A percentile compares a stretch with the other conserved stretches of the same genome.
phyloP scores from a whole-genome alignment of 352 stramenopile species.

The Pythium apleroticum region DNA sequence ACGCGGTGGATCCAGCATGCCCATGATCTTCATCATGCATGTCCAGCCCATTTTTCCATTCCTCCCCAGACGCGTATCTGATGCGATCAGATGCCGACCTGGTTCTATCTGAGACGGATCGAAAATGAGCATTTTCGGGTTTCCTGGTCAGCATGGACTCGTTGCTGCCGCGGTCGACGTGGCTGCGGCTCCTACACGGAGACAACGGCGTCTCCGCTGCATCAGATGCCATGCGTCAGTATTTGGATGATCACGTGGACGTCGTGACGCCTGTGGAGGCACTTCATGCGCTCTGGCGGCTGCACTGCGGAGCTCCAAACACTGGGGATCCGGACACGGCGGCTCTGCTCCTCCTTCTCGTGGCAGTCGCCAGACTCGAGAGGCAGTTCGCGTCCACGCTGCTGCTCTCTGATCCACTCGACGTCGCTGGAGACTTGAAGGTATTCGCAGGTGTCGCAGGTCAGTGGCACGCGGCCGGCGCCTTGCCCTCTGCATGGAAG shows the following conservation, averaged over 20 bases:
- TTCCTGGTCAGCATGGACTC: neutral
- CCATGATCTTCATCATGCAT: too few relatives aligned
- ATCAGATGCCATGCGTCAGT: conserved; percentile 25
- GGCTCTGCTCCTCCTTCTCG: conserved; percentile 8
- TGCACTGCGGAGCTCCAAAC: neutral
- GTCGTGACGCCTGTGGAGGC: neutral
- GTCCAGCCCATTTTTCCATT: too few relatives aligned
- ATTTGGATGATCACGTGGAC: neutral
- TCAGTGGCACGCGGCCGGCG: neutral
- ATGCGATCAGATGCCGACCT: neutral
- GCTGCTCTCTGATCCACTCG: conserved; percentile 33
- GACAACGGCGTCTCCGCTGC: neutral
- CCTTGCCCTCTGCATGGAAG: neutral
- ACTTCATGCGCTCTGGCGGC: conserved; percentile 7
- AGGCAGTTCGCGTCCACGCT: conserved; percentile 32
- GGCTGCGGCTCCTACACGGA: conserved; percentile 4
- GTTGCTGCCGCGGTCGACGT: conserved; percentile 1
- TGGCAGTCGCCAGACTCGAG: conserved; percentile 32
- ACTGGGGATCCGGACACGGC: neutral
- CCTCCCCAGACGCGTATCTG: neutral
- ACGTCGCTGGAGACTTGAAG: conserved; percentile 26
- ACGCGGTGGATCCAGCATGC: too few relatives aligned
- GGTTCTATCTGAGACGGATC: neutral
- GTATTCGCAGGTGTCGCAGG: conserved; percentile 2
- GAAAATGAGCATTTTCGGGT: too few relatives aligned